Conservation (phyloP, 2,329 filamentous ascomycete genomes). For the Aureobasidium namibiae region DNA sequence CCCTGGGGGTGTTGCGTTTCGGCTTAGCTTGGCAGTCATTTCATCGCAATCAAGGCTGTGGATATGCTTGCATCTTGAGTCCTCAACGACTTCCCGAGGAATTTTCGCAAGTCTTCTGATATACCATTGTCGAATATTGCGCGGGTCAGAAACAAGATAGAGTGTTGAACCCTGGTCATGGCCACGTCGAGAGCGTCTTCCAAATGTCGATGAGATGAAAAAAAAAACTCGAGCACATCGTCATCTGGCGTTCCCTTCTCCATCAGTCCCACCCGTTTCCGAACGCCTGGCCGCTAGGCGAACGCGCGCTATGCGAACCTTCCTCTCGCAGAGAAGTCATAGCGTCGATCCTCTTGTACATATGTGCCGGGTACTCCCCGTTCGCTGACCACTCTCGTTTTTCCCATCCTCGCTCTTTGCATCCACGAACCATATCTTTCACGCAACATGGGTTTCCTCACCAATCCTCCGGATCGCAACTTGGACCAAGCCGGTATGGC, state of each 20-base stretch:
- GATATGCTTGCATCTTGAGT: not conserved
- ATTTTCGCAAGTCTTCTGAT: not conserved
- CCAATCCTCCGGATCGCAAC: conserved; percentile 8
- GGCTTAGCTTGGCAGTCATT: not conserved
- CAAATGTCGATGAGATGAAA: not conserved
- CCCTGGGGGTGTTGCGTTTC: not conserved
- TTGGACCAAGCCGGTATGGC: conserved; percentile 10
- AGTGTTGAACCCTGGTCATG: not conserved
- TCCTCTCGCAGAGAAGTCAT: not conserved
- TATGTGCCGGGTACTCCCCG: not conserved
- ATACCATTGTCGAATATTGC: not conserved
- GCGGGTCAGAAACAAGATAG: not conserved
- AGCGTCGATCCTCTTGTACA: not conserved
- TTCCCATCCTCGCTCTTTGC: not conserved
- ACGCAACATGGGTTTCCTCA: not conserved
- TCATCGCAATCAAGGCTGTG: not conserved
- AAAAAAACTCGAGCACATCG: not conserved
- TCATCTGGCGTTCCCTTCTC: conserved; percentile 3
- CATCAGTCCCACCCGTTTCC: conserved; percentile 4
- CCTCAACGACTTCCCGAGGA: not conserved
- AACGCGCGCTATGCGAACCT: conserved; percentile 9
- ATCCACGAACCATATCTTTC: not conserved
- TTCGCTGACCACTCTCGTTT: not conserved
- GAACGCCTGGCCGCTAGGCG: not conserved
- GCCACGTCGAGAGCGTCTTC: not conserved